Base-by-base conservation (phyloP, 768 basidiomycete genomes). In the Mycena kentingensis region DNA sequence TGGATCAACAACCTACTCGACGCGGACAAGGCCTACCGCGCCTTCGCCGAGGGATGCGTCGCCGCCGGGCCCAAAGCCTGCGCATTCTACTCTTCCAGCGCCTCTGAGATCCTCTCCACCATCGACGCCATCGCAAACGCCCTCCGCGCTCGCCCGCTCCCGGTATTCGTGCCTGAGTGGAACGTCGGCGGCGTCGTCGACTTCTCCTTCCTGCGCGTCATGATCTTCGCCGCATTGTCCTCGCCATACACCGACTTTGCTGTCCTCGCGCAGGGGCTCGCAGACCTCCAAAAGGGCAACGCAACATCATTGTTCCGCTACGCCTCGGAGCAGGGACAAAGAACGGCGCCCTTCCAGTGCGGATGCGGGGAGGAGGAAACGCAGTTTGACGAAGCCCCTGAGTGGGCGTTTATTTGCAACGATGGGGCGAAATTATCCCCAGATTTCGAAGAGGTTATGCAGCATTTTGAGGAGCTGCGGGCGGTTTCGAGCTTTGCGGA, bases 101-200 rank as follows among this genome's bases (percentile, higher is more conserved):
- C 76, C 1, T 58, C 60, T 0, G 63, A 66, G 3, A 70, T 78
- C 19, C 54, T 61, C 3, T 60, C 60, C 11, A 77, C 76, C 32
- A 60, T 77, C 4, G 71, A 71, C 1, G 47, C 46, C 1, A 53
- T 78, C 1, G 72, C 70, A 43, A 63, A 66, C 2, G 49, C 61
- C n/a, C 46, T 78, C 1, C 63, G 64, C 10, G 36, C 50, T 0
- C 61, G 58, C 1, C 77, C 77, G 0, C 39, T 76, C 2, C 70
- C 76, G 0, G 67, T 76, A 27, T 61, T 57, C 28, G 65, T 67
- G 0, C 31, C 54, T 0, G 57, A 47, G 0, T 60, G 58, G 0
- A 77, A 74, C n/a, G n/a, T n/a, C n/a, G n/a, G n/a, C 51, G 74
- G 74, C 5, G 32, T 77, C 16, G 50, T 78, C 1, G 74, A 77